Evolutionary conservation across 2,329 filamentous ascomycete genomes (phyloP).

Genomic region (Chaetomiaceae sp.): DNA sequence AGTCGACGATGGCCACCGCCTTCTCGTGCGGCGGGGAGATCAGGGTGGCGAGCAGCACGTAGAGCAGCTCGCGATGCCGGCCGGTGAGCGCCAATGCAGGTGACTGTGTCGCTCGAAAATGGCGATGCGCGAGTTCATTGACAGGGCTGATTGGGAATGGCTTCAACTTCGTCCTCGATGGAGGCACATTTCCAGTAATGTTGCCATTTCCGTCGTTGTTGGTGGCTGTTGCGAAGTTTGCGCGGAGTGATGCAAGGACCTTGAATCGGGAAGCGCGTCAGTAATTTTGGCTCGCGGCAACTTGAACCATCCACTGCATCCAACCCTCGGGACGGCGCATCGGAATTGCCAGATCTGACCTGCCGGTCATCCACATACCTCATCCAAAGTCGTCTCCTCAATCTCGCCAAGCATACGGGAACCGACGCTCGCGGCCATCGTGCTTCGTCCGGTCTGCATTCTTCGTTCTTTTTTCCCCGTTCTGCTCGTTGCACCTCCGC

Average conservation of each 20-base stretch:
- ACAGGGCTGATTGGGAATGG: constrained; percentile 42
- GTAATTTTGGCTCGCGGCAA: neutral
- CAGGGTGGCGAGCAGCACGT: constrained; percentile 49
- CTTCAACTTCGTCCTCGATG: constrained; percentile 1
- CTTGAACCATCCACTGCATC: neutral
- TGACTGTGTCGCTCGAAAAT: constrained; percentile 45
- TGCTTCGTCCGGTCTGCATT: constrained; percentile 35
- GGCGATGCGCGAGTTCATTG: constrained; percentile 41
- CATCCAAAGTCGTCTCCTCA: constrained; percentile 53
- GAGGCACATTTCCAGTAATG: constrained; percentile 5
- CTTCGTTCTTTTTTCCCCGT: neutral
- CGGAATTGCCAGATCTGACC: neutral
- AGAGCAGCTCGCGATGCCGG: constrained; percentile 50
- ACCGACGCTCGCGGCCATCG: constrained; percentile 41
- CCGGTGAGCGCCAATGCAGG: constrained; percentile 47
- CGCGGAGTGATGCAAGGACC: constrained; percentile 28
- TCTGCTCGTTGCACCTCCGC: constrained; percentile 21
- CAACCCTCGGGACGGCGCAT: neutral
- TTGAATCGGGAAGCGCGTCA: constrained; percentile 13
- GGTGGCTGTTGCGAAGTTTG: constrained; percentile 16
- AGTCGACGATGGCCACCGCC: constrained; percentile 51
- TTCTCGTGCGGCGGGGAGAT: constrained; percentile 44
- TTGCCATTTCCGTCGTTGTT: constrained; percentile 6
- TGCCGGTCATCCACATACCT: constrained; percentile 38
- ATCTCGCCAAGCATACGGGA: constrained; percentile 49